Percentiles rank a stretch among this genome's conserved stretches.
These are phyloP conservation scores for Tuber indicum DNA, from an alignment of 495 filamentous ascomycete genomes.

Conservation along the genomic window DNA sequence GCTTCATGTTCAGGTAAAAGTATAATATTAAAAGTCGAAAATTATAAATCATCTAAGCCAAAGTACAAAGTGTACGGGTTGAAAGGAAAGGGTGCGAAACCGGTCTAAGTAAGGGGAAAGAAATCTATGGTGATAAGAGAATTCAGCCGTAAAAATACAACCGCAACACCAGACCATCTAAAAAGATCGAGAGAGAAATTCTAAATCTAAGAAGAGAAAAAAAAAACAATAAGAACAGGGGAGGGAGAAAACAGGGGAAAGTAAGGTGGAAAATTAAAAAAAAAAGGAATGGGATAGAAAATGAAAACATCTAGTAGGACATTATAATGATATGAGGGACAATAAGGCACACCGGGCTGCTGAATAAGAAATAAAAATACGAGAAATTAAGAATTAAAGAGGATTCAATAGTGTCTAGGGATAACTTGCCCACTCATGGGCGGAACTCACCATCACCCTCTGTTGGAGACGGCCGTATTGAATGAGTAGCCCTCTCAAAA, in stretches of 20 bases:
- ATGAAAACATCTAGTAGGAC: background rate
- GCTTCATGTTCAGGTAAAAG: background rate
- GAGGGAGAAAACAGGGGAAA: background rate
- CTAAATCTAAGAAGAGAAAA: background rate
- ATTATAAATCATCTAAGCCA: background rate
- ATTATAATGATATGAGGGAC: background rate
- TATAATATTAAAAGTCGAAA: background rate
- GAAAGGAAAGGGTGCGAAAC: background rate
- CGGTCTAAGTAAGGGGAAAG: background rate
- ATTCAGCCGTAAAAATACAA: constrained; percentile 2
- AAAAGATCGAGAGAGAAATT: background rate
- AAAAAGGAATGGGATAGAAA: background rate
- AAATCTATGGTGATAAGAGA: background rate
- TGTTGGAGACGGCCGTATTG: background rate
- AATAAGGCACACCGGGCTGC: background rate
- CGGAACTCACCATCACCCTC: background rate
- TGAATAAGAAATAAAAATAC: background rate
- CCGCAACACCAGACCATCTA: background rate
- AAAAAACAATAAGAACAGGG: background rate
- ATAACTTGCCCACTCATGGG: background rate
- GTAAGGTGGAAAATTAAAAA: background rate
- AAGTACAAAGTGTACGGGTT: background rate
- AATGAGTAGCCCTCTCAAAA: background rate
- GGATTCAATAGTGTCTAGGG: background rate
- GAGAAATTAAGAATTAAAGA: background rate